phyloP scores from a whole-genome alignment of 108 stramenopile species.

The Tribonema minus region DNA sequence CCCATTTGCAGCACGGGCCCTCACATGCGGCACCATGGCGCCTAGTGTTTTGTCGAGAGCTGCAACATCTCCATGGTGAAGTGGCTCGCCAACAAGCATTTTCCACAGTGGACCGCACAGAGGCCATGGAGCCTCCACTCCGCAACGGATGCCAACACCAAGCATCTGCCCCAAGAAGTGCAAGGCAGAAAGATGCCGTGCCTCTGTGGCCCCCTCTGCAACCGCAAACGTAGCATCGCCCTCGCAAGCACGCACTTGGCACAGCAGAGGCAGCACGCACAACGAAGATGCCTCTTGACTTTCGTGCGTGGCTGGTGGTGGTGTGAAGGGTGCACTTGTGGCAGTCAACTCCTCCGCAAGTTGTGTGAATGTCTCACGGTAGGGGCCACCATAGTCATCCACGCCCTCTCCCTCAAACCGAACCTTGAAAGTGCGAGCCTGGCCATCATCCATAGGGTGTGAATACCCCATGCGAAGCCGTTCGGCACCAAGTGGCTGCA shows the following conservation, averaged over 20 bases:
- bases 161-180: conserved; percentile 83
- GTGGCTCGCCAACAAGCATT: conserved; percentile 46
- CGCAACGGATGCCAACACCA: conserved; percentile 82
- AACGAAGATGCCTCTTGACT: neutral
- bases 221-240: conserved; percentile 58
- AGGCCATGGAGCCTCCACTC: conserved; percentile 76
- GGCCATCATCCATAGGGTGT: conserved; percentile 77
- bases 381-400: too few species aligned
- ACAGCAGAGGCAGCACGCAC: conserved; percentile 48
- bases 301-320: neutral
- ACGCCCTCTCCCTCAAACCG: conserved; percentile 95
- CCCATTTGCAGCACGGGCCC: too few species aligned
- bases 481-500: conserved; percentile 49
- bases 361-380: conserved; percentile 89
- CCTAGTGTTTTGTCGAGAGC: too few species aligned
- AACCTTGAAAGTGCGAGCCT: conserved; percentile 91
- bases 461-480: conserved; percentile 56
- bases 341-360: conserved; percentile 69
- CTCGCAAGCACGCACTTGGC: conserved; percentile 31
- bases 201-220: conserved; percentile 45
- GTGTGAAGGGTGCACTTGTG: neutral
- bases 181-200: conserved; percentile 66
- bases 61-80: conserved; percentile 7
- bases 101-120: conserved; percentile 59
- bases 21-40: too few species aligned